Percentiles rank a stretch among this genome's conserved stretches.
phyloP scores from a whole-genome alignment of 1,139 yeast species.

The Taphrina pruni region DNA sequence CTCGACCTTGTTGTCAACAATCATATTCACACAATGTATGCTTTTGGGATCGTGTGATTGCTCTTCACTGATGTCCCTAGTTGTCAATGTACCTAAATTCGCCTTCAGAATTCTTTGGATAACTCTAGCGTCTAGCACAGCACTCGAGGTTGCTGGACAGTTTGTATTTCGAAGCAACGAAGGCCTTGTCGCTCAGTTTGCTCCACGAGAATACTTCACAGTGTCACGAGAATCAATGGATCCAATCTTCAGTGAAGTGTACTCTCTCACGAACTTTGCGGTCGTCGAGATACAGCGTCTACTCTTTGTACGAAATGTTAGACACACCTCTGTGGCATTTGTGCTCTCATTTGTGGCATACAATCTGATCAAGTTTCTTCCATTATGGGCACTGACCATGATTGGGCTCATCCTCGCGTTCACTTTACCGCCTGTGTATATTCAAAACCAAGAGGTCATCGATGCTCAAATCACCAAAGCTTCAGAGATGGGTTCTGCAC shows the following conservation, averaged over 20 bases:
- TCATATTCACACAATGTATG: slow-evolving; percentile 35
- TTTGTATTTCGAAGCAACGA: slow-evolving; percentile 34
- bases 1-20: slow-evolving; percentile 19
- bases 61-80: slow-evolving; percentile 1
- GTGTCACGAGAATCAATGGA: slow-evolving; percentile 46
- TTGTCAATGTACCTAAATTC: slow-evolving; percentile 41
- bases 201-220: slow-evolving; percentile 34
- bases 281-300: slow-evolving; percentile 60
- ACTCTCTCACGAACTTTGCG: slow-evolving; percentile 47
- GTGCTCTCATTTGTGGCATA: slow-evolving; percentile 67
- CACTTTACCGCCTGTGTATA: slow-evolving; percentile 76
- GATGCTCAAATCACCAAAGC: slow-evolving; percentile 71
- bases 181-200: slow-evolving; percentile 42
- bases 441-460: slow-evolving; percentile 76
- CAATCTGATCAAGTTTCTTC: slow-evolving; percentile 76
- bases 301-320: slow-evolving; percentile 69
- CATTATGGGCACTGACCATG: slow-evolving; percentile 68
- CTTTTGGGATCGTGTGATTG: not conserved
- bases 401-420: slow-evolving; percentile 65
- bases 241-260: slow-evolving; percentile 49
- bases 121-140: slow-evolving; percentile 40
- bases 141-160: slow-evolving; percentile 42
- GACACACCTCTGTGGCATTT: slow-evolving; percentile 74
- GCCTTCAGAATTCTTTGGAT: slow-evolving; percentile 41
- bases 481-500: slow-evolving; percentile 55